A percentile compares a stretch with the other conserved stretches of the same genome.
Conservation (phyloP, 352 stramenopile genomes). For the Phytophthora cryptogea region DNA sequence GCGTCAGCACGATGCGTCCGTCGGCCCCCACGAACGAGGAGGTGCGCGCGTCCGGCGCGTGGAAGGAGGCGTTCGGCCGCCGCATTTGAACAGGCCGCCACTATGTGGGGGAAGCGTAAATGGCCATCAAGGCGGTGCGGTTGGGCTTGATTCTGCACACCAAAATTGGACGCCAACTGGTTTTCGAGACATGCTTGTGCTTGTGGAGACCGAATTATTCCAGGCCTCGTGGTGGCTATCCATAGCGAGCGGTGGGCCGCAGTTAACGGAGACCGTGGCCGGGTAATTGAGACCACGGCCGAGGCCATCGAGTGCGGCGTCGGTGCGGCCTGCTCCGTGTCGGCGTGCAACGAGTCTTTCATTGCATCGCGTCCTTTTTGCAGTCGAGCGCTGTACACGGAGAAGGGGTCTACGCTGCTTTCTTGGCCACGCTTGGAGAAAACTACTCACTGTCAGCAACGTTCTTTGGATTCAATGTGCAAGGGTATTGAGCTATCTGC, state of each 20-base stretch:
- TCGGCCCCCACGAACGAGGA: conserved; percentile 39
- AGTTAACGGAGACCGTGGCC: no score
- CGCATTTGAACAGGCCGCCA: conserved; percentile 18
- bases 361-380: no score
- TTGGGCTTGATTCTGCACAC: conserved; percentile 10
- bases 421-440: no score
- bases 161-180: conserved; percentile 1
- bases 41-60: not conserved
- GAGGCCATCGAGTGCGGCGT: no score
- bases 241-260: not conserved
- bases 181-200: conserved; percentile 7
- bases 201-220: conserved; percentile 35
- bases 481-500: no score
- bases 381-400: no score
- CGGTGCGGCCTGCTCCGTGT: no score
- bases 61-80: conserved; percentile 17
- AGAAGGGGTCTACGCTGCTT: no score
- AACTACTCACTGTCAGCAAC: no score
- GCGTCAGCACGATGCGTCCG: conserved; percentile 47
- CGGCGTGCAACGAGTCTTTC: no score
- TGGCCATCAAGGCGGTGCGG: conserved; percentile 1
- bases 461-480: no score
- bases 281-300: no score
- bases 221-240: not conserved
- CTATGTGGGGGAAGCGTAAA: conserved; percentile 12